Evolutionary conservation across 2,329 filamentous ascomycete genomes (phyloP), one percentile per base, ranked within the genome.

Genomic region (Fusarium hainanense): DNA sequence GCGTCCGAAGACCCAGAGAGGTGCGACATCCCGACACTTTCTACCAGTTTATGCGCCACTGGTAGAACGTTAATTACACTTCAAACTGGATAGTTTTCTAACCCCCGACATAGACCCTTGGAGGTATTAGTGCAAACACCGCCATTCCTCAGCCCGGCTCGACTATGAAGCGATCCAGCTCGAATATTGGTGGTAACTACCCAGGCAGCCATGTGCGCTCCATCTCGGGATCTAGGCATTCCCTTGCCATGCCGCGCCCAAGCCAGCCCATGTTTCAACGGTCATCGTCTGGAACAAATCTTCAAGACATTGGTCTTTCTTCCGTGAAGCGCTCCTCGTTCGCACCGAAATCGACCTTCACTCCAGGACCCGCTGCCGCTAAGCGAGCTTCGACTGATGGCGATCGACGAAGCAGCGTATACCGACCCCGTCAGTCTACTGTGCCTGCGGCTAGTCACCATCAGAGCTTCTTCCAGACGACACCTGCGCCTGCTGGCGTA

Each of bases 391-490:
- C 83, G 68, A 83, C 82, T 73, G 87, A 83, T 77, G 76, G 84
- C 79, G 85, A 76, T 55, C 83, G 92, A 75, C 79, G 96, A 70
- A 98, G 95, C 82, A 98, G 95, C 77, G 90, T 98, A 71, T 89
- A 93, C 82, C 88, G 89, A 73, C 76, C 84, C 7, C 88, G 92
- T n/a, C 88, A 89, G 14, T 94, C 93, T 2, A 87, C 85, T 16
- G 85, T 83, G 46, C 92, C 89, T 4, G 87, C 89, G n/a, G 86
- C 89, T 72, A 88, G 85, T 52, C 93, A 96, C 74, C 94, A 98
- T 74, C 94, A 98, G 79, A 97, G 93, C 67, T 98, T 99, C 84
- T 99, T 99, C 80, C 92, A 94, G 73, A 93, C 94, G 68, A 93
- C 90, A 23, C 93, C 93, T 6, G 89, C 91, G 61, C 88, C 92